Conservation (phyloP, 345 rosid species). For the Lenwebbia sp. region DNA sequence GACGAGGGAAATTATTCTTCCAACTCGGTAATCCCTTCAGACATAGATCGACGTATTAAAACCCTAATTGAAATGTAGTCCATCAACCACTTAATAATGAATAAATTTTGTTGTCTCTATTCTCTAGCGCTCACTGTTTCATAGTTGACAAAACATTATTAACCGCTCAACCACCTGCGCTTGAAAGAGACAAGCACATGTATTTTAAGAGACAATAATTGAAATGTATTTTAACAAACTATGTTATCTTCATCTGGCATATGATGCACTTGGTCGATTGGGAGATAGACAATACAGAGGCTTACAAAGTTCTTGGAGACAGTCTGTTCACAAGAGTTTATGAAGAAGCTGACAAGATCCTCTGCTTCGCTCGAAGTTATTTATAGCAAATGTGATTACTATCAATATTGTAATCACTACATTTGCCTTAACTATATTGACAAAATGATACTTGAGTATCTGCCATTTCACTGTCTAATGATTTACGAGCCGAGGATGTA, state of each 20-base stretch:
- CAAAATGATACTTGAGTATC: too few species aligned
- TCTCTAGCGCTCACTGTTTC: not conserved
- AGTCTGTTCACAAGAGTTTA: too few species aligned
- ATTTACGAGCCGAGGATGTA: too few species aligned
- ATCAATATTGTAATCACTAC: too few species aligned
- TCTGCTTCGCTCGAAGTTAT: not conserved
- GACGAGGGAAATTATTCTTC: too few species aligned
- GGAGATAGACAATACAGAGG: too few species aligned
- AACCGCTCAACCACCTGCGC: not conserved
- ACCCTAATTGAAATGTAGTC: not conserved
- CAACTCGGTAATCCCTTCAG: not conserved
- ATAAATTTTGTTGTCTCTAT: not conserved
- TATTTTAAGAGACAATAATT: not conserved
- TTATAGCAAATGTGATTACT: not conserved
- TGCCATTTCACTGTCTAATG: too few species aligned
- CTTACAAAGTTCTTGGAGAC: too few species aligned
- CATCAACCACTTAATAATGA: not conserved
- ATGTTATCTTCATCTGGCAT: not conserved
- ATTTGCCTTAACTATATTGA: too few species aligned
- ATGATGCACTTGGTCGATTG: not conserved
- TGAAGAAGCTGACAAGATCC: too few species aligned
- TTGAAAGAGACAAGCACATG: not conserved
- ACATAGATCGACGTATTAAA: not conserved
- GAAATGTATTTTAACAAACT: not conserved
- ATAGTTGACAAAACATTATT: not conserved